Percentiles rank a stretch among this genome's conserved stretches.
These are phyloP conservation scores for Voacanga thouarsii DNA, from an alignment of 257 asterid species.

Conservation along the genomic window DNA sequence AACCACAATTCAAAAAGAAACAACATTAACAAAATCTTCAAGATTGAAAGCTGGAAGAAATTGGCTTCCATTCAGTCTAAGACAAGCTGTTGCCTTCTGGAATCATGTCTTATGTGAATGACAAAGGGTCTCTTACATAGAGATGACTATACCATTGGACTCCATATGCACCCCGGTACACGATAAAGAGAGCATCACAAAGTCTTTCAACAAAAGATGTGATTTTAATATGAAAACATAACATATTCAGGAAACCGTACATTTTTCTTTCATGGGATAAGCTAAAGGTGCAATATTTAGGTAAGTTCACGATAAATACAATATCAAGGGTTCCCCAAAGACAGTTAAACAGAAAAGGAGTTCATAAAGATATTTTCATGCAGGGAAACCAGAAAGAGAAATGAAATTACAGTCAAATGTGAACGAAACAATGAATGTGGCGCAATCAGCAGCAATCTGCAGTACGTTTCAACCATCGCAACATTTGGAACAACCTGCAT, in stretches of 20 bases:
- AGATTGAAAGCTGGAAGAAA: not conserved
- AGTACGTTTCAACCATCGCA: constrained; percentile 97
- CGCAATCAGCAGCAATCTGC: constrained; percentile 76
- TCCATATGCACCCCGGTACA: not conserved
- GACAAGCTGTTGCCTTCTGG: not conserved
- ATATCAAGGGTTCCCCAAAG: not conserved
- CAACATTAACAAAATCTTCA: not conserved
- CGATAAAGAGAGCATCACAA: constrained; percentile 1
- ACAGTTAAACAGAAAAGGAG: not conserved
- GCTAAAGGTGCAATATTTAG: not conserved
- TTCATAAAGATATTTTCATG: not conserved
- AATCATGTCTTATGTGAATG: not conserved
- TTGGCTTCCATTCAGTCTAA: not conserved
- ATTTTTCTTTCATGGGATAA: not conserved
- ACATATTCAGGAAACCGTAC: not conserved
- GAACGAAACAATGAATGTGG: constrained; percentile 95
- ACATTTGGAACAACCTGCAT: constrained; percentile 92
- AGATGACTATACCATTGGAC: not conserved
- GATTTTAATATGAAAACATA: constrained; percentile 1
- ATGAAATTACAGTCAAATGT: constrained; percentile 57
- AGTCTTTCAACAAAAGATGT: not conserved
- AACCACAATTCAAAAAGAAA: not conserved
- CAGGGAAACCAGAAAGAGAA: not conserved
- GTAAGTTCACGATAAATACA: not conserved
- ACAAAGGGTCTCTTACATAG: not conserved